Percentiles rank a stretch among this genome's conserved stretches.
Evolutionary conservation across 371 early-diverging fungal genomes (phyloP).

Genomic region (Mucor lusitanicus): DNA sequence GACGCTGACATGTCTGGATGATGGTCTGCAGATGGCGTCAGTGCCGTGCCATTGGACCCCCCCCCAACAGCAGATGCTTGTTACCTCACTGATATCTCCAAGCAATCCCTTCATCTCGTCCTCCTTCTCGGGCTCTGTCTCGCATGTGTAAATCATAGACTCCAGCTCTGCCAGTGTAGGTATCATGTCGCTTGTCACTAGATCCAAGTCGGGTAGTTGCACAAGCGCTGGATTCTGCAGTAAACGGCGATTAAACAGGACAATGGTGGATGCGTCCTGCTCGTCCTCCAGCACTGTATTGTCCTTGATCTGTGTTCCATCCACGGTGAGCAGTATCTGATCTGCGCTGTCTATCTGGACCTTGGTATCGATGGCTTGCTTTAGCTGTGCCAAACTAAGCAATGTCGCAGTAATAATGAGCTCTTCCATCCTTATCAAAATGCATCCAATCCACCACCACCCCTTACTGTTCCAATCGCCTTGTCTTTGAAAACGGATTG

Average conservation of each 20-base stretch:
- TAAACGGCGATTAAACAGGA: constrained; percentile 23
- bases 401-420: background rate
- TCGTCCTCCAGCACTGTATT: background rate
- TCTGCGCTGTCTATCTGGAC: background rate
- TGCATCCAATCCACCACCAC: background rate
- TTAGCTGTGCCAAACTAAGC: background rate
- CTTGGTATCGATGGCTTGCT: constrained; percentile 1
- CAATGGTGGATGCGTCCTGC: background rate
- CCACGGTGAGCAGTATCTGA: constrained; percentile 16
- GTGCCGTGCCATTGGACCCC: background rate
- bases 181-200: background rate
- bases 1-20: constrained; percentile 1
- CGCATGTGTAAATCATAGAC: background rate
- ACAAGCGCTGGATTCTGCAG: constrained; percentile 10
- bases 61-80: too few relatives aligned
- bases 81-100: background rate
- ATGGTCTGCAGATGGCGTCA: background rate
- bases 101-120: background rate
- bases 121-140: background rate
- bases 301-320: constrained; percentile 18
- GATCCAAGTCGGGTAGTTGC: background rate
- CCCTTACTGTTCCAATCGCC: background rate
- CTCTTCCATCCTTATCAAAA: background rate
- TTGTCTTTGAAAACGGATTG: background rate
- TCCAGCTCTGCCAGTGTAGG: constrained; percentile 11